Conservation (phyloP, 495 filamentous ascomycete species). For the Hypoxylon perforatum region DNA sequence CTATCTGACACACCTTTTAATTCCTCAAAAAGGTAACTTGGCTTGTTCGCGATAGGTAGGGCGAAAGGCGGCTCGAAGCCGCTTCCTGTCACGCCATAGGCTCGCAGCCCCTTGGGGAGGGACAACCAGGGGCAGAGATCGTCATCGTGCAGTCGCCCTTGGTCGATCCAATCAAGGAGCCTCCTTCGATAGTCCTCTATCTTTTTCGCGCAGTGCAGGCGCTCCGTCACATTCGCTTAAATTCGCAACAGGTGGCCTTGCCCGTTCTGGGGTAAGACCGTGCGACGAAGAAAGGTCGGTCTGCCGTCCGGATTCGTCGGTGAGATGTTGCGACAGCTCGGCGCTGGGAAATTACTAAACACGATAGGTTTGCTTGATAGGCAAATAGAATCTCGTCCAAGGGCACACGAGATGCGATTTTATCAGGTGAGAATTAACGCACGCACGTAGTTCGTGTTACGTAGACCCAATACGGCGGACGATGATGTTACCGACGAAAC, state of each 20-base stretch:
- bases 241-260: constrained; percentile 16
- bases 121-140: constrained; percentile 33
- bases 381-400: no score
- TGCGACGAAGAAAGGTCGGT: background rate
- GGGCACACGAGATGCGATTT: no score
- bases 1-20: constrained; percentile 9
- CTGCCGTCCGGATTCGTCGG: constrained; percentile 19
- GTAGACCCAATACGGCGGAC: constrained; percentile 54
- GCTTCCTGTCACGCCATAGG: constrained; percentile 22
- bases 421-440: no score
- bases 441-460: no score
- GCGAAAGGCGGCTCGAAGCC: constrained; percentile 1
- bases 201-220: background rate
- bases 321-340: background rate
- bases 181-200: constrained; percentile 25
- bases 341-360: no score
- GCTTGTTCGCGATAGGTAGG: background rate
- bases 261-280: constrained; percentile 17
- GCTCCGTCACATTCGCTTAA: constrained; percentile 28
- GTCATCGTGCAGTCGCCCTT: constrained; percentile 37
- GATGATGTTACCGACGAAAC: constrained; percentile 53
- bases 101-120: background rate
- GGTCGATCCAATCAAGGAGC: constrained; percentile 37
- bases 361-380: no score
- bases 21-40: no score